phyloP scores from a whole-genome alignment of 257 asterid genomes.

The Lycium barbarum region DNA sequence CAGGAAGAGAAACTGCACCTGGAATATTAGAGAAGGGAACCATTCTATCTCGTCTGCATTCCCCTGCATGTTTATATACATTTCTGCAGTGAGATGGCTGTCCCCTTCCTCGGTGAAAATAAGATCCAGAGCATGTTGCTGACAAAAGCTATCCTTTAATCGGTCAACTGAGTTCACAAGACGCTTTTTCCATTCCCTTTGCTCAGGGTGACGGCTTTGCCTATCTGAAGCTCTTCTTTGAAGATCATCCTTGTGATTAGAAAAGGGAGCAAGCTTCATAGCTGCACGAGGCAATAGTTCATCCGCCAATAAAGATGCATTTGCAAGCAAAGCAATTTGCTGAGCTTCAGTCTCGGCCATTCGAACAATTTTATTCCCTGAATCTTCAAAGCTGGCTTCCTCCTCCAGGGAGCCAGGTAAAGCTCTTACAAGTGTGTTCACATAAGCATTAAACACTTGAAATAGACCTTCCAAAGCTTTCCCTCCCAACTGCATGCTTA shows the following conservation, averaged over 20 bases:
- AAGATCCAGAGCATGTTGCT: conserved; percentile 94
- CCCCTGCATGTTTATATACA: conserved; percentile 84
- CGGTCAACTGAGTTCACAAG: conserved; percentile 81
- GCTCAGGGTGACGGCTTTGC: conserved; percentile 96
- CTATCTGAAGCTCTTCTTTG: conserved; percentile 84
- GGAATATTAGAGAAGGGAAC: conserved; percentile 94
- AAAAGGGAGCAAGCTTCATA: conserved; percentile 76
- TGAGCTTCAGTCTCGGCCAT: conserved; percentile 97
- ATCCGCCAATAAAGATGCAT: conserved; percentile 92
- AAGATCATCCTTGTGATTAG: conserved; percentile 67
- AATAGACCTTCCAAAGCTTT: conserved; percentile 90
- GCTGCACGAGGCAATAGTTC: conserved; percentile 98
- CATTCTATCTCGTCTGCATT: conserved; percentile 83
- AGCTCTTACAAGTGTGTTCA: conserved; percentile 89
- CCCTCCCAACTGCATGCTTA: conserved; percentile 94
- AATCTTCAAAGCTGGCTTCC: conserved; percentile 75
- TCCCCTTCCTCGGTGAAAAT: conserved; percentile 98
- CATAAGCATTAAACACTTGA: conserved; percentile 88
- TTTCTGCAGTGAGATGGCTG: conserved; percentile 83
- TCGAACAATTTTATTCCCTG: conserved; percentile 84
- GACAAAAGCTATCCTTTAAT: conserved; percentile 97
- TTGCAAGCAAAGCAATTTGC: conserved; percentile 97
- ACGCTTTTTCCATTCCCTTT: conserved; percentile 96
- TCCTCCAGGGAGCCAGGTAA: conserved; percentile 96
- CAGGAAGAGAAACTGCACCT: conserved; percentile 56